phyloP scores from a whole-genome alignment of 768 basidiomycete species.

The Cubamyces sp. region DNA sequence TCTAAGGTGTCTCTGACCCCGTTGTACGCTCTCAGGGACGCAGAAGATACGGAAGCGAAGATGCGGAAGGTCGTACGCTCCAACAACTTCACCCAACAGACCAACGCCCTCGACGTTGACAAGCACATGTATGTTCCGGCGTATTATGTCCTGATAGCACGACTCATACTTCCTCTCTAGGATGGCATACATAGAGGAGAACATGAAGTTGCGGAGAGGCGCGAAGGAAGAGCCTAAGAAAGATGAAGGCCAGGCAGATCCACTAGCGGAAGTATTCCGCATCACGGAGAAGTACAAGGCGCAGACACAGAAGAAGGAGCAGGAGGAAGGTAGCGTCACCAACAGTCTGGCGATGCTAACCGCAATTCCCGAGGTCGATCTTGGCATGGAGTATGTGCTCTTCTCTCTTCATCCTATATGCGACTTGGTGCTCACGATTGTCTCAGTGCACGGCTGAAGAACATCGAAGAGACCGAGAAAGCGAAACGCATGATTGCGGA shows the following conservation, averaged over 20 bases:
- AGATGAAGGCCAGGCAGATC: constrained; percentile 56
- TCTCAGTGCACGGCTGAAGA: constrained; percentile 82
- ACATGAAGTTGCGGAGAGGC: constrained; percentile 75
- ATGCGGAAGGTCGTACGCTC: constrained; percentile 75
- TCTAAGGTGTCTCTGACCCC: not conserved
- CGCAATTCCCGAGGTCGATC: constrained; percentile 96
- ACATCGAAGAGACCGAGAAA: constrained; percentile 97
- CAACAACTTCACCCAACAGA: constrained; percentile 98
- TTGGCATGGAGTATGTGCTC: constrained; percentile 96
- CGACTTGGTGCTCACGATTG: not conserved
- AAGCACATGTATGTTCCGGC: constrained; percentile 85
- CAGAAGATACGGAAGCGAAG: constrained; percentile 68
- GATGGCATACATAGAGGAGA: constrained; percentile 98
- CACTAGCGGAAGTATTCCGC: constrained; percentile 77
- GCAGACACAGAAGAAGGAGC: constrained; percentile 46
- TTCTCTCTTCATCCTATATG: not conserved
- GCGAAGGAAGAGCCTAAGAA: constrained; percentile 51
- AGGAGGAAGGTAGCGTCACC: constrained; percentile 91
- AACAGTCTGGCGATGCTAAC: constrained; percentile 95
- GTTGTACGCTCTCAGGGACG: constrained; percentile 45
- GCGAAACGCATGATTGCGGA: constrained; percentile 88
- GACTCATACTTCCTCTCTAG: constrained; percentile 43
- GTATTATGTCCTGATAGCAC: not conserved
- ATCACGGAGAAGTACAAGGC: constrained; percentile 70
- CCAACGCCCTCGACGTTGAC: constrained; percentile 93